Evolutionary conservation across 2,329 filamentous ascomycete species (phyloP).

Genomic region (Apiospora koreana): DNA sequence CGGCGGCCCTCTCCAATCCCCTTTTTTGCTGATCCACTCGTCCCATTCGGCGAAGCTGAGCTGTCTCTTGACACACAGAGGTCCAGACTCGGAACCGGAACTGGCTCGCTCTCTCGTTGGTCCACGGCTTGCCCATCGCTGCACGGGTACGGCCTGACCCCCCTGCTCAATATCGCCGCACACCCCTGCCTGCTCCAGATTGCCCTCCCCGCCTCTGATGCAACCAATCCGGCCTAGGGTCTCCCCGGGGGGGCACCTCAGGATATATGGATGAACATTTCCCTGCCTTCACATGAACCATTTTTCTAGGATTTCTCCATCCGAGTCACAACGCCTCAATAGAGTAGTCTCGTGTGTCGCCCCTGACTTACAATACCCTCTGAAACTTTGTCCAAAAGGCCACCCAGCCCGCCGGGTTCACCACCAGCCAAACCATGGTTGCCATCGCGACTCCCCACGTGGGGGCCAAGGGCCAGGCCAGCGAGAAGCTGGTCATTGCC

Average conservation of each 20-base stretch:
- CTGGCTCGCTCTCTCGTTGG: not conserved
- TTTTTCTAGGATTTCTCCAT: not conserved
- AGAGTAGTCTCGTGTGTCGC: slow-evolving; percentile 11
- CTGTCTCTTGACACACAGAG: not conserved
- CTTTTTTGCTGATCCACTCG: not conserved
- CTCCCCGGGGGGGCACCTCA: not conserved
- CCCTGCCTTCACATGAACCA: slow-evolving; percentile 2
- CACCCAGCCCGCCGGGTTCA: not conserved
- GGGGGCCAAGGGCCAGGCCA: slow-evolving; percentile 8
- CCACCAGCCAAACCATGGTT: slow-evolving; percentile 1
- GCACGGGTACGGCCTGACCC: not conserved
- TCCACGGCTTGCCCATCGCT: not conserved
- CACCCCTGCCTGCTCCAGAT: slow-evolving; percentile 4
- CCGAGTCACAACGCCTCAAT: slow-evolving; percentile 12
- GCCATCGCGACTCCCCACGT: slow-evolving; percentile 11
- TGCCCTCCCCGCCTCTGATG: slow-evolving; percentile 1
- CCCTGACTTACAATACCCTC: not conserved
- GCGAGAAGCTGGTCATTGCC: slow-evolving; percentile 25
- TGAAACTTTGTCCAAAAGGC: not conserved
- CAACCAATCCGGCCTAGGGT: slow-evolving; percentile 1
- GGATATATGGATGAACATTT: slow-evolving; percentile 1
- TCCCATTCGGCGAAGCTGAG: slow-evolving; percentile 4
- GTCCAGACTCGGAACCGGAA: slow-evolving; percentile 10
- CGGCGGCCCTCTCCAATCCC: not conserved
- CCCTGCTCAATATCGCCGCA: not conserved